Percentiles rank a stretch among this genome's conserved stretches.
Conservation (phyloP, 1,284 basidiomycete species). For the Naganishia liquefaciens region DNA sequence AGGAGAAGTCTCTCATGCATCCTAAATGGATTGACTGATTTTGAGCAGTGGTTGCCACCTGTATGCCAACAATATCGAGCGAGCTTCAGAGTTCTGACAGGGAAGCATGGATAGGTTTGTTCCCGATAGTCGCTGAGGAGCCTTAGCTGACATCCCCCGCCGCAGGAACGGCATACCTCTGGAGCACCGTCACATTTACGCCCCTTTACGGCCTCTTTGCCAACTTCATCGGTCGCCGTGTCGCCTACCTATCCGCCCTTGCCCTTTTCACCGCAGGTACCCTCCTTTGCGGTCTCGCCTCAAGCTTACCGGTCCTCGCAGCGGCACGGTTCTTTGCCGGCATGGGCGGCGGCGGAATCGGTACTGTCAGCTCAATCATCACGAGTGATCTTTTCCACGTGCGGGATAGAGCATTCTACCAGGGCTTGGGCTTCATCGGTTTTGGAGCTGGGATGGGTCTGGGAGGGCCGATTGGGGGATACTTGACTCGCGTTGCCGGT, state of each 20-base stretch:
- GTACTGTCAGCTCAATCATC: constrained; percentile 47
- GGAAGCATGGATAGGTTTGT: constrained; percentile 41
- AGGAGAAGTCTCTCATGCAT: neutral
- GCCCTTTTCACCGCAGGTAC: constrained; percentile 41
- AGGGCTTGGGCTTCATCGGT: constrained; percentile 45
- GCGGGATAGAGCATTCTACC: constrained; percentile 49
- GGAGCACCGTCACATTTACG: constrained; percentile 41
- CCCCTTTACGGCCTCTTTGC: constrained; percentile 41
- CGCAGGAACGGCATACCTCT: constrained; percentile 40
- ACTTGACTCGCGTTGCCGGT: constrained; percentile 49
- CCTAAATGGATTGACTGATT: neutral
- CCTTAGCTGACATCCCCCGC: neutral
- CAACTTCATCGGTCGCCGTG: constrained; percentile 39
- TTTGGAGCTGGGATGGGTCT: constrained; percentile 49
- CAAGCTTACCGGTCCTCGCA: constrained; percentile 31
- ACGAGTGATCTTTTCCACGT: constrained; percentile 50
- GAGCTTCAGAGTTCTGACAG: constrained; percentile 39
- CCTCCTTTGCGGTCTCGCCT: constrained; percentile 36
- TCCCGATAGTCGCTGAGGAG: neutral
- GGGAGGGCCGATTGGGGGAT: constrained; percentile 53
- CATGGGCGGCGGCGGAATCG: constrained; percentile 42
- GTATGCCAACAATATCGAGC: constrained; percentile 40
- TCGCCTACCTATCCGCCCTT: constrained; percentile 38
- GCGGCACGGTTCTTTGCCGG: constrained; percentile 41
- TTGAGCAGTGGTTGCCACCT: constrained; percentile 40